These are phyloP conservation scores for Boechera retrofracta DNA, from an alignment of 345 rosid species.

Conservation along the genomic window DNA sequence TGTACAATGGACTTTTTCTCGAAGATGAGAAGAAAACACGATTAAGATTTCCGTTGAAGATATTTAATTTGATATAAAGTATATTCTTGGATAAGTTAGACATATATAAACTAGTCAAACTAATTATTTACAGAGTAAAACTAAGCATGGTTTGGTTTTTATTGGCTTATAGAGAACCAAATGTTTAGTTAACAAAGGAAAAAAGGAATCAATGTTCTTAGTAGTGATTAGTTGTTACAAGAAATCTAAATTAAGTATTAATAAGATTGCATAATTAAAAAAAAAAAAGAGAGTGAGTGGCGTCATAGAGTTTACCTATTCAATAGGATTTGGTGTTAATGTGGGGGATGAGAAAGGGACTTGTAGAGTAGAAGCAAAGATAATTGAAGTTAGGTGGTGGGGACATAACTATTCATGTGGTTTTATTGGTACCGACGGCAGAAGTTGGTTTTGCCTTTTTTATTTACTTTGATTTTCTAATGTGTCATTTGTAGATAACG, in stretches of 20 bases:
- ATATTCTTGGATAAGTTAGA: constrained; percentile 26
- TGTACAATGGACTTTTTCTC: not conserved
- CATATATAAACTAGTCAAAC: constrained; percentile 1
- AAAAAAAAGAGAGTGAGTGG: not conserved
- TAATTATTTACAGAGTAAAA: not conserved
- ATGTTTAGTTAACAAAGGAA: constrained; percentile 16
- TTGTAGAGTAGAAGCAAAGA: constrained; percentile 38
- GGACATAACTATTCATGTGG: constrained; percentile 29
- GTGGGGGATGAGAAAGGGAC: constrained; percentile 43
- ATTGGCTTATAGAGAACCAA: constrained; percentile 14
- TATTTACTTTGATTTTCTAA: not conserved
- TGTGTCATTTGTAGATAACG: constrained; percentile 14
- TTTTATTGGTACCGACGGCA: constrained; percentile 43
- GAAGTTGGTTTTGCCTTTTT: constrained; percentile 23
- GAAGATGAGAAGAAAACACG: constrained; percentile 37
- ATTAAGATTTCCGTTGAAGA: constrained; percentile 21
- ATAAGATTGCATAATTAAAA: not conserved
- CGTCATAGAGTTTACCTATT: constrained; percentile 42
- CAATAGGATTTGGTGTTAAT: constrained; percentile 36
- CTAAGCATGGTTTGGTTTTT: not conserved
- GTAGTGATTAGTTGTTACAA: too few species aligned
- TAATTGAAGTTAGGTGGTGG: constrained; percentile 41
- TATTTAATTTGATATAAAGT: not conserved
- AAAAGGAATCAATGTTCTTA: not conserved
- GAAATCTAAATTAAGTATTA: too few species aligned